Evolutionary conservation across 129 eudicot genomes (phyloP), one percentile per base, ranked within the genome.

Genomic region (Flaveria ramosissima): DNA sequence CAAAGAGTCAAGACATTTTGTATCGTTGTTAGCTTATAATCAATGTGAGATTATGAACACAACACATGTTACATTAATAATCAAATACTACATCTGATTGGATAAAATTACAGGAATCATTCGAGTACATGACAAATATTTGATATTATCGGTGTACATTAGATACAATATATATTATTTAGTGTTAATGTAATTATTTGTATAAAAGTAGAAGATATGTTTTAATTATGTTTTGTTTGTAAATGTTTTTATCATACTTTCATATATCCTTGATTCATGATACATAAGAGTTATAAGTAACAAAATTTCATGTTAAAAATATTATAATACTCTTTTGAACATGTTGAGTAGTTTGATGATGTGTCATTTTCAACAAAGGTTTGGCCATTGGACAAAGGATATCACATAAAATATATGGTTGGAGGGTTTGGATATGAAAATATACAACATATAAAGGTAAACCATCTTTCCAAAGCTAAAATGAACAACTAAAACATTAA

Each of bases 381-480:
- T 79, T 32, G 65, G 72, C 65, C 72, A 71, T 47, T 71, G 64
- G 65, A 43, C n/a, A 21, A 78, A 47, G 50, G 64, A 71, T 61
- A 39, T 45, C 57, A 69, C 65, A 74, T 19, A 61, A 26, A 62
- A 60, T 64, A 60, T 52, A 46, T 17, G 30, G 60, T 1, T 9
- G 78, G 66, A 43, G 46, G 67, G 68, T 48, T 9, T 13, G 51
- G 13, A 17, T 39, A 21, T 66, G 80, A 45, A 66, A 32, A 56
- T 39, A 32, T 51, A 76, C 67, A 63, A 19, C 77, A 20, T 55
- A 55, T 4, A 72, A 36, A 72, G 19, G 13, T 30, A 27, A 53
- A 55, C 16, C 65, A 15, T 32, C 2, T 51, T 52, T 17, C 27
- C 27, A 71, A 71, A 52, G 0, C 47, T 39, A 55, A 14, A 73